Conservation (phyloP, 306 rosid species). For the Quercus robur region DNA sequence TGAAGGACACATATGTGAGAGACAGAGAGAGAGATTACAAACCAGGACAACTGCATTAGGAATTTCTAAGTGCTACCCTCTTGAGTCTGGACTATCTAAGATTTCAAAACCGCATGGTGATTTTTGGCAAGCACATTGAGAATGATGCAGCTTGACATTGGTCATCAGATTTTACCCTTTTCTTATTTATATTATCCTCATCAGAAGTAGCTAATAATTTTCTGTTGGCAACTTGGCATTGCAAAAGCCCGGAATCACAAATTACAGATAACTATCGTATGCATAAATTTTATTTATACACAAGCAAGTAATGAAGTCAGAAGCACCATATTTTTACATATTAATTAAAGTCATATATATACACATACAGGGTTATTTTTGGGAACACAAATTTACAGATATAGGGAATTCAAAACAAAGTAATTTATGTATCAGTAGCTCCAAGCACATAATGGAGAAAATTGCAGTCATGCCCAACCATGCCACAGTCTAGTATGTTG, state of each 20-base stretch:
- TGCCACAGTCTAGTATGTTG: conserved; percentile 33
- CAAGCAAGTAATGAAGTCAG: neutral
- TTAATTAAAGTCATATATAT: neutral
- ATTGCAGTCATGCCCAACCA: neutral
- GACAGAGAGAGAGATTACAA: too few species aligned
- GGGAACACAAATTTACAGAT: neutral
- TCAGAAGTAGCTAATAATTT: neutral
- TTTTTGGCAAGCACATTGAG: neutral
- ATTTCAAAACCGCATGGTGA: neutral
- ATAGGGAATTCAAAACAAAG: neutral
- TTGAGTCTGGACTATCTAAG: too few species aligned
- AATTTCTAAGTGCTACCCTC: too few species aligned
- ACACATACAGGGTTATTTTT: neutral
- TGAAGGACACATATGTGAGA: too few species aligned
- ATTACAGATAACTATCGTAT: neutral
- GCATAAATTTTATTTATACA: neutral
- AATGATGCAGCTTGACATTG: neutral
- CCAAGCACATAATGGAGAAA: neutral
- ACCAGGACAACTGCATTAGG: too few species aligned
- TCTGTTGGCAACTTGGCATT: neutral
- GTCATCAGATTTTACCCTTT: neutral
- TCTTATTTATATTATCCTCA: neutral
- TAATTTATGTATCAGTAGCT: neutral
- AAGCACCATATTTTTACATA: neutral
- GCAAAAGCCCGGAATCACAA: neutral